Evolutionary conservation across 2,329 filamentous ascomycete species (phyloP).

Genomic region (Scortechinia acanthostroma): DNA sequence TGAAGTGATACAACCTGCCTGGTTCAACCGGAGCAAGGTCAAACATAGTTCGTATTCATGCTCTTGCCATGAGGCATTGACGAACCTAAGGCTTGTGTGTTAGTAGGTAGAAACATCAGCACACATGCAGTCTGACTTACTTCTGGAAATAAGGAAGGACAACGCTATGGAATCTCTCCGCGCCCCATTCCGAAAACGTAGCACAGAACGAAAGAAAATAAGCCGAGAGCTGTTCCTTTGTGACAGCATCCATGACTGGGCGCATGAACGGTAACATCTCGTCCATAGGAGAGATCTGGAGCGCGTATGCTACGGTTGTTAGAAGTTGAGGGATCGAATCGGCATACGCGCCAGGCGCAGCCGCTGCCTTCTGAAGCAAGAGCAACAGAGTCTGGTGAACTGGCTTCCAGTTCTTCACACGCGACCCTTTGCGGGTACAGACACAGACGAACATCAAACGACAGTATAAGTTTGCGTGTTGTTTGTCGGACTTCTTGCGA

Average conservation of each 20-base stretch:
- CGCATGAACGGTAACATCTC: conserved; percentile 40
- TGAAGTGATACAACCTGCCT: conserved; percentile 21
- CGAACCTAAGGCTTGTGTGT: conserved; percentile 27
- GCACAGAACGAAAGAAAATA: conserved; percentile 53
- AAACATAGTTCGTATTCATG: conserved; percentile 30
- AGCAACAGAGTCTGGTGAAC: conserved; percentile 28
- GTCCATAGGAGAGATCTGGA: conserved; percentile 49
- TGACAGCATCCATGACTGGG: conserved; percentile 36
- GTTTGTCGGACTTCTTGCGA: conserved; percentile 3
- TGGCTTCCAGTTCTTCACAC: conserved; percentile 43
- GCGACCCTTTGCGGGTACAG: conserved; percentile 44
- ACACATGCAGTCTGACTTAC: conserved; percentile 12
- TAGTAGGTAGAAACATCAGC: too few relatives aligned
- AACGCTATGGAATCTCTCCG: conserved; percentile 45
- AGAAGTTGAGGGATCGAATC: background rate
- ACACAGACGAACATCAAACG: conserved; percentile 35
- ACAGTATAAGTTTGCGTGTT: background rate
- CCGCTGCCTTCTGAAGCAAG: conserved; percentile 18
- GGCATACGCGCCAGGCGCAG: conserved; percentile 5
- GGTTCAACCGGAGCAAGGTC: conserved; percentile 27
- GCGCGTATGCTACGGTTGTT: conserved; percentile 23
- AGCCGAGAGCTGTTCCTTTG: conserved; percentile 27
- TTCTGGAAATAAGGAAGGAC: conserved; percentile 49
- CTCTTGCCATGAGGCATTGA: conserved; percentile 36
- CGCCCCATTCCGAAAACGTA: conserved; percentile 42